These are phyloP conservation scores for Scutellaria baicalensis DNA, from an alignment of 257 asterid genomes.

Conservation along the genomic window DNA sequence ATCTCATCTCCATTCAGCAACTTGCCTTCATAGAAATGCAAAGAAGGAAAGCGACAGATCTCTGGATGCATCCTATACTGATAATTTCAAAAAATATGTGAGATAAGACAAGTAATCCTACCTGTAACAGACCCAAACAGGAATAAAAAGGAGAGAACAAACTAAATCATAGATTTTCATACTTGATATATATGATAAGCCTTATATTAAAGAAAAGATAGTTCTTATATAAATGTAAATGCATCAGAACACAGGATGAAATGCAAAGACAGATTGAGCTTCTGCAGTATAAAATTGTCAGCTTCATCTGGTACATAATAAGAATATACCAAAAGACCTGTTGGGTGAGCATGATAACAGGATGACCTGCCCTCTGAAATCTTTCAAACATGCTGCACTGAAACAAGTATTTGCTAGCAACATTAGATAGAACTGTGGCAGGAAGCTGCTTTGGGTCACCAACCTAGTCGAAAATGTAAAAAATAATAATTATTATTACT, in stretches of 20 bases:
- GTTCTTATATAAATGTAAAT: background rate
- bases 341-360: conserved; percentile 85
- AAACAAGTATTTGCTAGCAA: conserved; percentile 83
- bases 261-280: background rate
- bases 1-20: conserved; percentile 70
- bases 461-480: conserved; percentile 42
- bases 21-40: conserved; percentile 90
- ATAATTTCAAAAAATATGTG: conserved; percentile 20
- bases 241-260: background rate
- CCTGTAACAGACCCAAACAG: background rate
- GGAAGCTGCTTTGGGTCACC: conserved; percentile 99
- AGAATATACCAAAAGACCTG: conserved; percentile 48
- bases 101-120: background rate
- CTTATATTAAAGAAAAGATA: background rate
- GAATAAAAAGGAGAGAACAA: conserved; percentile 1
- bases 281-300: background rate
- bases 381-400: conserved; percentile 99
- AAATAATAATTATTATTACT: too few species aligned
- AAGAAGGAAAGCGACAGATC: conserved; percentile 86
- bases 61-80: conserved; percentile 99
- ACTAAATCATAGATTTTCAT: background rate
- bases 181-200: background rate
- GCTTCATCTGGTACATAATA: background rate
- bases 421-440: conserved; percentile 90
- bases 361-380: conserved; percentile 95